Evolutionary conservation across 2,329 filamentous ascomycete species (phyloP), one percentile per base, ranked within the genome.

Genomic region (Fusarium veterinarium): DNA sequence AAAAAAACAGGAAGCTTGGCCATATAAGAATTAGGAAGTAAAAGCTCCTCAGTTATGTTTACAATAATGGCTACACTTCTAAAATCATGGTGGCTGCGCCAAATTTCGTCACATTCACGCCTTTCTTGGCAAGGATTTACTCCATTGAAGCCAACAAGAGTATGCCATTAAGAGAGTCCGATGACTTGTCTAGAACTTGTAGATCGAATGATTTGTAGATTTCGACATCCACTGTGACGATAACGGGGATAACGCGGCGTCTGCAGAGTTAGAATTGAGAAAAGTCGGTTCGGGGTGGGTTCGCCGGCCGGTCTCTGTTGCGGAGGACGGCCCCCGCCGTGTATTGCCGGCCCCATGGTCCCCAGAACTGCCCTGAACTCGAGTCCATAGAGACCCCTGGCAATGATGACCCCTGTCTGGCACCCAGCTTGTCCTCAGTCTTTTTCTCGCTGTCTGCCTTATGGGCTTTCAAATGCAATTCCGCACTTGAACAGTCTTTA

Each of bases 301-400:
- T 75, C 63, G 38, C 64, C 64, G 49, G 63, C 69, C 62, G 59
- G 56, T 41, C 53, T 60, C 28, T 45, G 46, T 44, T 38, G 38
- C 56, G 45, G 20, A 58, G 69, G 55, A 64, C 51, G 56, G 63
- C n/a, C 45, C 60, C 60, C 56, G 55, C 60, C 59, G 55, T 55
- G 46, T 66, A 60, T 69, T 61, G 60, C 64, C 58, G 58, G 59
- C 63, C 63, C 69, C 48, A 67, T 74, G 20, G 66, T 75, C 62
- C 68, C 71, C 60, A 55, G 60, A 74, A 52, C 63, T 44, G 41
- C 60, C 71, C 57, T 71, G 60, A 52, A 67, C 65, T 52, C 45
- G 48, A 66, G 70, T 41, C 73, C 71, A 77, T 70, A 58, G 45
- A 64, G 55, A 65, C 74, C 76, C 76, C 73, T 67, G 76, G 42